A percentile compares a stretch with the other conserved stretches of the same genome.
These are phyloP conservation scores for Lasiodiplodia hormozganensis DNA, from an alignment of 2,329 filamentous ascomycete genomes.

Conservation along the genomic window DNA sequence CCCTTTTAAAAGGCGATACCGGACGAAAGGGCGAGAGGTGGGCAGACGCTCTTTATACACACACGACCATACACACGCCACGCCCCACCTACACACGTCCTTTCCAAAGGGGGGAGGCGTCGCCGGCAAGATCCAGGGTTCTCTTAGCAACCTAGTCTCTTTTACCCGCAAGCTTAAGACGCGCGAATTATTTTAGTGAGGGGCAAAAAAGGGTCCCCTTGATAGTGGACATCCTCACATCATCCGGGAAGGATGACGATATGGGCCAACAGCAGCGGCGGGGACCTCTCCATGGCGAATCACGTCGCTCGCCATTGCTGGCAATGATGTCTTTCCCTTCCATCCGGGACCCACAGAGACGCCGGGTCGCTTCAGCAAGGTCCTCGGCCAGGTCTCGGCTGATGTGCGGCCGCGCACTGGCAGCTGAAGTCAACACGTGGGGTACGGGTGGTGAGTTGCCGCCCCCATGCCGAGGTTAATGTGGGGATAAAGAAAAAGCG, in stretches of 20 bases:
- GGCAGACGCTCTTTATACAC: not conserved
- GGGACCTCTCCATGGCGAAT: not conserved
- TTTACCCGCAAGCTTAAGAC: not conserved
- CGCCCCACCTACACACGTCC: not conserved
- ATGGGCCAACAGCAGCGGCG: not conserved
- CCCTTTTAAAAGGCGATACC: not conserved
- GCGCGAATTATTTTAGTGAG: not conserved
- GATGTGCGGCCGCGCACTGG: not conserved
- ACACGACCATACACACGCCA: not conserved
- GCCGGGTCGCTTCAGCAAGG: not conserved
- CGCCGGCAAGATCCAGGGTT: not conserved
- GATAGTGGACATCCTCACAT: not conserved
- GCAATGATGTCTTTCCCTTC: constrained; percentile 7
- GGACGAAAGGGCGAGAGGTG: not conserved
- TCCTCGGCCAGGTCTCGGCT: not conserved
- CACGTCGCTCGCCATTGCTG: not conserved
- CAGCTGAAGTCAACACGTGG: not conserved
- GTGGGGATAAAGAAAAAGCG: not conserved
- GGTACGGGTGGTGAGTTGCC: not conserved
- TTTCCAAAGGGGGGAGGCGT: not conserved
- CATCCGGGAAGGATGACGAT: not conserved
- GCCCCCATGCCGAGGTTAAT: constrained; percentile 8
- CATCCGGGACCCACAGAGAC: constrained; percentile 2
- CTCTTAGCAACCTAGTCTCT: not conserved
- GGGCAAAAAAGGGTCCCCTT: not conserved